Evolutionary conservation across 768 basidiomycete genomes (phyloP), one percentile per base, ranked within the genome.

Genomic region (Baorangia bicolor): DNA sequence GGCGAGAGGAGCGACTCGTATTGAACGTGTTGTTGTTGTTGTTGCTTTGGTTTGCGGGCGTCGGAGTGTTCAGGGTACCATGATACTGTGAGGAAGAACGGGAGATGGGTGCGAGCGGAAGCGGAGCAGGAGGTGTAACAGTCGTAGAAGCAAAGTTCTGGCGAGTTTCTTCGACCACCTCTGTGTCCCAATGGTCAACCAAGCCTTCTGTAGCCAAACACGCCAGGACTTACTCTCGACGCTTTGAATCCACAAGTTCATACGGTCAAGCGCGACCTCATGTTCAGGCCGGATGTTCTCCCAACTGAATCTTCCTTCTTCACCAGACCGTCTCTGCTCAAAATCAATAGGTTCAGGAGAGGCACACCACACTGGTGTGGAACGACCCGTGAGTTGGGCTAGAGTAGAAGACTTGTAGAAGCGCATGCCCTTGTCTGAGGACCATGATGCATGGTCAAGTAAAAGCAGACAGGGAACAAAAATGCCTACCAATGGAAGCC

Each of bases 211-310:
- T 31, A 20, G 11, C 39, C 30, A 48, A 28, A 44, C 23, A 35
- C 5, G 4, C 4, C 30, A 33, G 34, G 10, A 81, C 90, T 66
- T 69, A 92, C 91, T 87, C 72, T 93, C 90, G 16, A 92, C 88
- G 55, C 84, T 90, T 61, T 81, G 81, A 72, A 91, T 87, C 92
- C 92, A 93, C 49, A 87, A 74, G 2, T 84, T 80, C 87, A 93
- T 85, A 49, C 90, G 77, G 61, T 93, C 89, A 3, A 74, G 58
- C 14, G 69, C 71, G 4, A 69, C 59, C 43, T 71, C 67, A 20
- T 57, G 62, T 44, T 71, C 69, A 5, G 69, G 68, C 5, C 70
- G 65, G 20, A 73, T 73, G 21, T 71, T 58, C 51, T 71, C 70
- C 68, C 72, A 71, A 33, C 70, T 71, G 41, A 71, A 71, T 28